These are phyloP conservation scores for Alternaria metachromatica DNA, from an alignment of 2,329 filamentous ascomycete genomes.

Conservation along the genomic window DNA sequence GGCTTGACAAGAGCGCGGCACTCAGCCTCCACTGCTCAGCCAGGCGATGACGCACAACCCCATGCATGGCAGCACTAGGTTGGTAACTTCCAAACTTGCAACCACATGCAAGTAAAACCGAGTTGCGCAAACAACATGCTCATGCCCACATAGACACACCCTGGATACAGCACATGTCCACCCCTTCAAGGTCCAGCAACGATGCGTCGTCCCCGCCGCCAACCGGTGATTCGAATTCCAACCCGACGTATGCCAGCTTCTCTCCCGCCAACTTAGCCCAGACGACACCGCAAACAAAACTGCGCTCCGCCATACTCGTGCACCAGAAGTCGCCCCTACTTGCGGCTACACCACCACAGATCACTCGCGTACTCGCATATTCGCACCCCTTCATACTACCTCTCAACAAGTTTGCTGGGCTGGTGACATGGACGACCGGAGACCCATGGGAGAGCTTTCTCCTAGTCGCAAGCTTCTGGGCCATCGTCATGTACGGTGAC, in stretches of 20 bases:
- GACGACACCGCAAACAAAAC: conserved; percentile 71
- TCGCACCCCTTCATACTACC: conserved; percentile 93
- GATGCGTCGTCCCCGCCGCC: conserved; percentile 48
- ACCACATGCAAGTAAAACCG: conserved; percentile 8
- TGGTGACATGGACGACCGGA: conserved; percentile 91
- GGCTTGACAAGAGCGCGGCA: conserved; percentile 24
- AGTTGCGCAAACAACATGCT: conserved; percentile 32
- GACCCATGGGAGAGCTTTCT: conserved; percentile 98
- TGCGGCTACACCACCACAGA: conserved; percentile 89
- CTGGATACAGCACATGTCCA: conserved; percentile 53
- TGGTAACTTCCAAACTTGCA: conserved; percentile 30
- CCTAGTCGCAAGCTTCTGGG: conserved; percentile 85
- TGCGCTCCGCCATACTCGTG: conserved; percentile 89
- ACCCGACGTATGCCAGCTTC: conserved; percentile 85
- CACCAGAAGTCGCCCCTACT: conserved; percentile 95
- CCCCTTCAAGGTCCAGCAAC: conserved; percentile 43
- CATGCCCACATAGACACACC: conserved; percentile 46
- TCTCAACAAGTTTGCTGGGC: conserved; percentile 81
- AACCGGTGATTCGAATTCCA: conserved; percentile 55
- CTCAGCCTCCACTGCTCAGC: conserved; percentile 31
- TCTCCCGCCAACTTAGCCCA: conserved; percentile 81
- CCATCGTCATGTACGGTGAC: conserved; percentile 83
- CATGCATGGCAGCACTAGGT: conserved; percentile 54
- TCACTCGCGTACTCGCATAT: conserved; percentile 92
- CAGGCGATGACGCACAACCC: conserved; percentile 46